Base-by-base conservation (phyloP, 805 yeast genomes). In the Wickerhamiella allomyrinae region DNA sequence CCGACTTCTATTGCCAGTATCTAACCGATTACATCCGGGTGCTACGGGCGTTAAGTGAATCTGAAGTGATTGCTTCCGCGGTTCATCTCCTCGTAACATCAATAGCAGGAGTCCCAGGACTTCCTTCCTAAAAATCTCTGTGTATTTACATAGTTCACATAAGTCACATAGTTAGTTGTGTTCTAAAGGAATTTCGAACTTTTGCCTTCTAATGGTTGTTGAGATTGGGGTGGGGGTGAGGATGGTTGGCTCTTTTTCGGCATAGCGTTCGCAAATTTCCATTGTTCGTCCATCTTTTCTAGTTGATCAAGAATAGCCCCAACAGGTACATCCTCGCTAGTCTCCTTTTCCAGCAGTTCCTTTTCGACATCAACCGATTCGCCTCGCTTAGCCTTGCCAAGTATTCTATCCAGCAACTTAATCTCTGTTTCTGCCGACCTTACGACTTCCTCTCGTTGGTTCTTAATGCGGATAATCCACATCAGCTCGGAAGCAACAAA, bases 11-110 rank as follows among this genome's bases (percentile, higher is more conserved):
- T 59, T 70, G 74, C 51, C 81, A 76, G 47, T 78, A 78, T 48
- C 70, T 87, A 22, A 73, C 74, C 53, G 80, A 79, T 50, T 87
- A 82, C 58, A 67, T 93, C 45, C 76, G 85, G 79, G 71, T 77
- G 9, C 59, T 89, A 34, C 76, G 79, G 55, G 76, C 79, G 21
- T 74, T 83, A 34, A 72, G 91, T 3, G 77, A 77, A 48, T 79
- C 83, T 23, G 80, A 74, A 23, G 87, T 82, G 47, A 84, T 84
- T 25, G 73, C 74, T n/a, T 73, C 71, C 41, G 94, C 95, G 0
- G 61, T 86, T 35, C 66, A 68, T 40, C 73, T 77, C 52, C 71
- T 87, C 43, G 89, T 85, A 52, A 68, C 79, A 49, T 71, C 87
- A 2, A 62, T 84, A 41, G 68, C 70, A 20, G 83, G 83, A 44